Evolutionary conservation across 352 stramenopile genomes (phyloP).

Genomic region (Globisporangium polare): DNA sequence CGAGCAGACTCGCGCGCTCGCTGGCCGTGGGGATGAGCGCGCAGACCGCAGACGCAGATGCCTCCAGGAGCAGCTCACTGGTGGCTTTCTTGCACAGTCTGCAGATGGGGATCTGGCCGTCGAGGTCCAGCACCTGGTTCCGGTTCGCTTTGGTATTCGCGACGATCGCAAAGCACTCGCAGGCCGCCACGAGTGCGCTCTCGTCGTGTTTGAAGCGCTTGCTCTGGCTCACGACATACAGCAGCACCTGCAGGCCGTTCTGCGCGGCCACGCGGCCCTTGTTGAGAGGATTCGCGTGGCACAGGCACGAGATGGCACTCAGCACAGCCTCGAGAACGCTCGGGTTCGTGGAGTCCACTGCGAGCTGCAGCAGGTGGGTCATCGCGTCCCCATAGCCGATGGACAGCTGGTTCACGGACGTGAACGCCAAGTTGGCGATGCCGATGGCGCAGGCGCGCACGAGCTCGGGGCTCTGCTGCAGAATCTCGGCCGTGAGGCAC

Average conservation of each 20-base stretch:
- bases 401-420: conserved; percentile 65
- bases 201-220: conserved; percentile 31
- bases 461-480: conserved; percentile 30
- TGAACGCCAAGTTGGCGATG: conserved; percentile 61
- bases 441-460: conserved; percentile 48
- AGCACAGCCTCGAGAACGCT: conserved; percentile 43
- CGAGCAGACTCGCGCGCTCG: conserved; percentile 34
- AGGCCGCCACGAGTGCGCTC: conserved; percentile 38
- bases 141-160: conserved; percentile 38
- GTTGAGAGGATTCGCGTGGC: conserved; percentile 60
- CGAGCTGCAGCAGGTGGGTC: conserved; percentile 52
- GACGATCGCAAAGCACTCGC: conserved; percentile 51
- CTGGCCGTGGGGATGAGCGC: conserved; percentile 40
- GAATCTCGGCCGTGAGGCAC: conserved; percentile 23
- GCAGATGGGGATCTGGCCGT: conserved; percentile 54
- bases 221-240: conserved; percentile 47
- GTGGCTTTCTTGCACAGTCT: conserved; percentile 40
- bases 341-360: conserved; percentile 48
- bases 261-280: conserved; percentile 55
- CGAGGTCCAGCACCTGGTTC: conserved; percentile 46
- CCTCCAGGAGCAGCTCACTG: conserved; percentile 27
- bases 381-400: conserved; percentile 71
- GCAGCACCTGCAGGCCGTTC: conserved; percentile 66
- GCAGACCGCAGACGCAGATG: conserved; percentile 44
- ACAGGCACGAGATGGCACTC: conserved; percentile 48